Conservation (phyloP, 345 rosid species). For the Citropsis articulata region DNA sequence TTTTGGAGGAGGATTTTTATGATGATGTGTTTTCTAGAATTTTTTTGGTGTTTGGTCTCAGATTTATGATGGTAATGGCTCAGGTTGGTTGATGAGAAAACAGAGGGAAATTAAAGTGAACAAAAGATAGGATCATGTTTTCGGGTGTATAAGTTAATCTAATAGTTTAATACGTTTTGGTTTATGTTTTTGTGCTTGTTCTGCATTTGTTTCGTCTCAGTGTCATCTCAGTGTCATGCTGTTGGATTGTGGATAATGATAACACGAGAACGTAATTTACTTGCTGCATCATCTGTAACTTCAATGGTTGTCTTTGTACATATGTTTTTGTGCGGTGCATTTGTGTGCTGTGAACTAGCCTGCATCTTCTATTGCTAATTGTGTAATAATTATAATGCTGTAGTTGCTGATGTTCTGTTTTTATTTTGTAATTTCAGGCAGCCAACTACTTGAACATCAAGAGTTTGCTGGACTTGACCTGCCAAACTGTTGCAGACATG, state of each 20-base stretch:
- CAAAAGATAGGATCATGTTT: background rate
- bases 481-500: conserved; percentile 65
- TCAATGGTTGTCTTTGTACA: background rate
- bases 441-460: conserved; percentile 58
- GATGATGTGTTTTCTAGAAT: background rate
- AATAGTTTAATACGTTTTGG: background rate
- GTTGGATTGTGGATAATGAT: background rate
- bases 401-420: background rate
- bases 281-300: background rate
- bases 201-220: too few relatives aligned
- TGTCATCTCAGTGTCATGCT: too few relatives aligned
- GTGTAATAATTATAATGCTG: background rate
- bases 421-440: conserved; percentile 37
- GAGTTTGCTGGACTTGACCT: conserved; percentile 54
- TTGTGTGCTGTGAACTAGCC: too few relatives aligned
- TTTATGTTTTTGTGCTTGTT: background rate
- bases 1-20: background rate
- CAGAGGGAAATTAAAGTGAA: background rate
- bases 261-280: background rate
- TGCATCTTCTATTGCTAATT: background rate
- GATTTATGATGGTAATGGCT: background rate
- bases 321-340: background rate
- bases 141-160: background rate
- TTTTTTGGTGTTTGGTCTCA: background rate
- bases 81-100: background rate